phyloP scores from a whole-genome alignment of 768 basidiomycete species.

The Phylloporus arenicola region DNA sequence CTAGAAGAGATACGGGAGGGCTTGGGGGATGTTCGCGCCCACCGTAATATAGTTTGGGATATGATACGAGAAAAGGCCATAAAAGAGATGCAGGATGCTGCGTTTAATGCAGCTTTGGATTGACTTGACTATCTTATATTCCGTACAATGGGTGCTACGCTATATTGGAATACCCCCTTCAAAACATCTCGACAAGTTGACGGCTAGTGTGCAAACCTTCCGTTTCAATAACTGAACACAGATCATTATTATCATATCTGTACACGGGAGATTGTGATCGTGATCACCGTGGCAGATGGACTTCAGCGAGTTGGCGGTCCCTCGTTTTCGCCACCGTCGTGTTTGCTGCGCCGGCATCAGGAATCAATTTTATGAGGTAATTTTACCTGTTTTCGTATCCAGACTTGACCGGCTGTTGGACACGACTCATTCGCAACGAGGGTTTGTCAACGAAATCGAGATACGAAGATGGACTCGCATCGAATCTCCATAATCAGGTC shows the following conservation, averaged over 20 bases:
- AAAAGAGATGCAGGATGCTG: constrained; percentile 67
- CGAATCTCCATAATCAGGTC: too few relatives aligned
- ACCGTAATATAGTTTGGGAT: constrained; percentile 72
- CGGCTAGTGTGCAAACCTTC: neutral
- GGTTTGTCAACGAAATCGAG: too few relatives aligned
- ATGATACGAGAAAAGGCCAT: constrained; percentile 69
- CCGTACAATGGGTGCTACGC: neutral
- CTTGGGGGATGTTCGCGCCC: constrained; percentile 66
- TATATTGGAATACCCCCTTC: constrained; percentile 1
- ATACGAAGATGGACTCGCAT: too few relatives aligned
- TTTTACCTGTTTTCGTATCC: neutral
- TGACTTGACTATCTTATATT: constrained; percentile 4
- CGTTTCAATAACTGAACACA: neutral
- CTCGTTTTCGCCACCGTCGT: too few relatives aligned
- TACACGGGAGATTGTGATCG: constrained; percentile 14
- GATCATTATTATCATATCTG: neutral
- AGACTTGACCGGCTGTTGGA: neutral
- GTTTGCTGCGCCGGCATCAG: too few relatives aligned
- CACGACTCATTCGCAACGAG: neutral
- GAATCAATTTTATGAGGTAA: too few relatives aligned
- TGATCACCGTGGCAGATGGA: neutral
- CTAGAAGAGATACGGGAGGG: constrained; percentile 80
- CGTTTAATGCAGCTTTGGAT: constrained; percentile 33
- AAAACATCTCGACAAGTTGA: neutral
- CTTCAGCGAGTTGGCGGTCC: too few relatives aligned